A percentile compares a stretch with the other conserved stretches of the same genome.
Conservation (phyloP, 306 rosid genomes). For the Betula pendula region DNA sequence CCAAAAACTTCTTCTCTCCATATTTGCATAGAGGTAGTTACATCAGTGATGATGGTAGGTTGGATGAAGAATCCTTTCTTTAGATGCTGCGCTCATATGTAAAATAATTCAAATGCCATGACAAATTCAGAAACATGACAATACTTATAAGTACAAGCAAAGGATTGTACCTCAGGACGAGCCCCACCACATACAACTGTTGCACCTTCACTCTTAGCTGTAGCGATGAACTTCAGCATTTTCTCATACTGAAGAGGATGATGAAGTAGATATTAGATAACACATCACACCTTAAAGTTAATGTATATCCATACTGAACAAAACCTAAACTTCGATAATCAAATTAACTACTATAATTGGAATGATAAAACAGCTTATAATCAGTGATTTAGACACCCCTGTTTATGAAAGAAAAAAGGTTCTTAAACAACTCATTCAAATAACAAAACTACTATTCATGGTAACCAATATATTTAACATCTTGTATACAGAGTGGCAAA, state of each 20-base stretch:
- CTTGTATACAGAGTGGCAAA: background rate
- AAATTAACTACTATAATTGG: background rate
- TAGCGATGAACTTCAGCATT: slow-evolving; percentile 71
- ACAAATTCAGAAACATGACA: slow-evolving; percentile 16
- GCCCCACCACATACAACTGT: slow-evolving; percentile 78
- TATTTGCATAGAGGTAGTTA: slow-evolving; percentile 90
- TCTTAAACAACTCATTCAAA: background rate
- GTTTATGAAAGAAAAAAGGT: background rate
- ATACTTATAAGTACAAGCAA: slow-evolving; percentile 15
- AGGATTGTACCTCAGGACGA: slow-evolving; percentile 83
- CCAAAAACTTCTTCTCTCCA: slow-evolving; percentile 98
- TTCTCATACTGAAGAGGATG: slow-evolving; percentile 74
- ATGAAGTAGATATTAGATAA: slow-evolving; percentile 37
- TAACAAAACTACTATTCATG: background rate
- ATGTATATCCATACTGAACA: background rate
- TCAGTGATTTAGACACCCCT: background rate
- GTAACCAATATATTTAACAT: background rate
- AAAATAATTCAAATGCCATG: background rate
- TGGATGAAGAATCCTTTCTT: slow-evolving; percentile 80
- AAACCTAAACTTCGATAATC: background rate
- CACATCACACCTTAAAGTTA: slow-evolving; percentile 17
- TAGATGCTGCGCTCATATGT: slow-evolving; percentile 66
- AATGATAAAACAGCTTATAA: background rate
- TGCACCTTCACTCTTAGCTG: slow-evolving; percentile 93
- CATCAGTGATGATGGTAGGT: slow-evolving; percentile 77